Percentiles rank a stretch among this genome's conserved stretches.
Conservation (phyloP, 257 asterid species). For the Solanum phureja region DNA sequence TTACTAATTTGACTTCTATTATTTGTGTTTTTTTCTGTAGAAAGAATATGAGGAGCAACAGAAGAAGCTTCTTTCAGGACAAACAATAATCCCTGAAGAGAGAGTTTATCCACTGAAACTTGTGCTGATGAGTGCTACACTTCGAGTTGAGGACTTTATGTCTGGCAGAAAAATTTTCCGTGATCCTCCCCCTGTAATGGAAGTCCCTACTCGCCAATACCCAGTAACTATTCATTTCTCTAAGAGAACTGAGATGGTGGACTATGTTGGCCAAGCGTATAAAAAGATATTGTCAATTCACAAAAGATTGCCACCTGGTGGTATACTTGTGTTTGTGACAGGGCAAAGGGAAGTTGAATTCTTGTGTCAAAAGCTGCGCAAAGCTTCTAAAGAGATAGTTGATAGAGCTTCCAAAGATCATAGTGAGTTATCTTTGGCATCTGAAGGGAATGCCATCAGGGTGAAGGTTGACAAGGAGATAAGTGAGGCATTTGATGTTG, state of each 20-base stretch:
- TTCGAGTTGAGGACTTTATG: constrained; percentile 85
- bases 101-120: constrained; percentile 75
- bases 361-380: constrained; percentile 60
- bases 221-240: constrained; percentile 81
- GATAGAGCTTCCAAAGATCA: constrained; percentile 19
- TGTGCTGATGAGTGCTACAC: constrained; percentile 92
- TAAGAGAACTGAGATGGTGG: constrained; percentile 65
- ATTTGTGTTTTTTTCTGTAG: constrained; percentile 25
- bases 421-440: constrained; percentile 12
- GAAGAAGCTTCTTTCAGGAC: constrained; percentile 48
- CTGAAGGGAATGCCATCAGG: constrained; percentile 27
- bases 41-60: constrained; percentile 60
- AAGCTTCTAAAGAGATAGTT: constrained; percentile 44
- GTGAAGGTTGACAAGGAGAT: constrained; percentile 55
- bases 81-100: constrained; percentile 27
- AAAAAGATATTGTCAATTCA: constrained; percentile 83
- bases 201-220: constrained; percentile 88
- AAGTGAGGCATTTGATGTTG: constrained; percentile 69
- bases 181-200: constrained; percentile 68
- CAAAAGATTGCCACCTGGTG: constrained; percentile 89
- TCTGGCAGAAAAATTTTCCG: constrained; percentile 47
- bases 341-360: constrained; percentile 90
- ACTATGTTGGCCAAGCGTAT: constrained; percentile 86
- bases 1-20: background rate
- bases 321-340: constrained; percentile 89